Percentiles rank a stretch among this genome's conserved stretches.
phyloP scores from a whole-genome alignment of 2,329 filamentous ascomycete species.

The Aspergillus sp. region DNA sequence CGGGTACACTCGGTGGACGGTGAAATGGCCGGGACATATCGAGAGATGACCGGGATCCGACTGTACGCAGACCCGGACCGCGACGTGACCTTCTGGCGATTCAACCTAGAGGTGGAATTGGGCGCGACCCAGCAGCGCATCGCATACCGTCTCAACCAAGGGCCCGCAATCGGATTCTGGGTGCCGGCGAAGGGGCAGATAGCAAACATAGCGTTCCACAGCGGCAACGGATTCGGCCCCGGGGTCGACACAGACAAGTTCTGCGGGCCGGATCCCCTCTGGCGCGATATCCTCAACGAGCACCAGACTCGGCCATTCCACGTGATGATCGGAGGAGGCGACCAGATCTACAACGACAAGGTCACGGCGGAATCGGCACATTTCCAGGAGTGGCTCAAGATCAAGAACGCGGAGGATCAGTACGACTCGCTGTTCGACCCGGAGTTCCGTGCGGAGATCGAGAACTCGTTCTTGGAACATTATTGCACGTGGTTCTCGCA shows the following conservation, averaged over 20 bases:
- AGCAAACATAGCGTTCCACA: constrained; percentile 99
- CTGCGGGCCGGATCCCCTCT: constrained; percentile 89
- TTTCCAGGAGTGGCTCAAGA: constrained; percentile 77
- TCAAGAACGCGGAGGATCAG: constrained; percentile 72
- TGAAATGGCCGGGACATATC: constrained; percentile 71
- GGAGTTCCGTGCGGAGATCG: constrained; percentile 81
- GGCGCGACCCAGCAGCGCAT: constrained; percentile 69
- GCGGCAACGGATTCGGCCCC: constrained; percentile 89
- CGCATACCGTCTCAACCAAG: constrained; percentile 90
- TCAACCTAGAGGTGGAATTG: constrained; percentile 89
- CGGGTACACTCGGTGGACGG: constrained; percentile 52
- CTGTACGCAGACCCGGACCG: constrained; percentile 76
- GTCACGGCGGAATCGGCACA: constrained; percentile 65
- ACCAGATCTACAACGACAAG: constrained; percentile 92
- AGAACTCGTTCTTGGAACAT: constrained; percentile 76
- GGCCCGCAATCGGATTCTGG: constrained; percentile 87
- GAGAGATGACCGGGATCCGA: constrained; percentile 71
- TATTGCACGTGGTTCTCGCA: constrained; percentile 96
- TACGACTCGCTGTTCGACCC: constrained; percentile 66
- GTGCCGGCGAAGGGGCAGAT: constrained; percentile 73
- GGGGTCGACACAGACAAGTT: constrained; percentile 70
- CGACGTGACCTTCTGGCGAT: constrained; percentile 92
- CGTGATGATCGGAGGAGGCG: constrained; percentile 94
- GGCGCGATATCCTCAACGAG: constrained; percentile 88
- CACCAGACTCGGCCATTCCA: constrained; percentile 92